Conservation (phyloP, 2,329 filamentous ascomycete genomes). For the Pseudogymnoascus sp. region DNA sequence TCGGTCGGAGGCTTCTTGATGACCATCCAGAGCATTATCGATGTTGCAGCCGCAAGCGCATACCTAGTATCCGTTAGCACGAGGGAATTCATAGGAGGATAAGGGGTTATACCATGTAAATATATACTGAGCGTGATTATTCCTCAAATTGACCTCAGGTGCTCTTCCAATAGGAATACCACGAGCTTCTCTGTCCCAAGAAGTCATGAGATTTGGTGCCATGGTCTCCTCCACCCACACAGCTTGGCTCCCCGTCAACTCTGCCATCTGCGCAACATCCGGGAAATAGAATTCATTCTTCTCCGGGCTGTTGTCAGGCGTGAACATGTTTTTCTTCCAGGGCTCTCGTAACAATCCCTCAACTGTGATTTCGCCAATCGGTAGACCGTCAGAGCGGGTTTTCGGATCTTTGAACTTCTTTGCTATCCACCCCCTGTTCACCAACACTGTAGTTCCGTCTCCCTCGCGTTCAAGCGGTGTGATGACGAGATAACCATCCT, state of each 20-base stretch:
- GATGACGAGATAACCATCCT: constrained; percentile 84
- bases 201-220: constrained; percentile 69
- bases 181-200: constrained; percentile 65
- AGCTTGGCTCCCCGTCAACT: constrained; percentile 68
- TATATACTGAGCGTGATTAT: constrained; percentile 97
- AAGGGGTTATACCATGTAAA: constrained; percentile 75
- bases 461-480: constrained; percentile 74
- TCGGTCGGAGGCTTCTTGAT: constrained; percentile 76
- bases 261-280: constrained; percentile 86
- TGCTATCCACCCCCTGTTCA: constrained; percentile 87
- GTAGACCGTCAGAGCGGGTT: constrained; percentile 54
- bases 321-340: constrained; percentile 98
- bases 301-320: constrained; percentile 78
- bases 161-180: constrained; percentile 85
- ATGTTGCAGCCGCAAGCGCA: constrained; percentile 71
- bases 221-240: constrained; percentile 96
- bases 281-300: constrained; percentile 89
- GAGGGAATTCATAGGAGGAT: background rate
- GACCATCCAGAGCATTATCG: constrained; percentile 95
- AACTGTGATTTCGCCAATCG: constrained; percentile 62
- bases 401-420: constrained; percentile 62
- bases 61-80: constrained; percentile 51
- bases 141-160: constrained; percentile 84
- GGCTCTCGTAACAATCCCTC: constrained; percentile 81
- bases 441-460: constrained; percentile 62